A percentile compares a stretch with the other conserved stretches of the same genome.
phyloP scores from a whole-genome alignment of 371 early-diverging fungal genomes.

The Rhizopus delemar region DNA sequence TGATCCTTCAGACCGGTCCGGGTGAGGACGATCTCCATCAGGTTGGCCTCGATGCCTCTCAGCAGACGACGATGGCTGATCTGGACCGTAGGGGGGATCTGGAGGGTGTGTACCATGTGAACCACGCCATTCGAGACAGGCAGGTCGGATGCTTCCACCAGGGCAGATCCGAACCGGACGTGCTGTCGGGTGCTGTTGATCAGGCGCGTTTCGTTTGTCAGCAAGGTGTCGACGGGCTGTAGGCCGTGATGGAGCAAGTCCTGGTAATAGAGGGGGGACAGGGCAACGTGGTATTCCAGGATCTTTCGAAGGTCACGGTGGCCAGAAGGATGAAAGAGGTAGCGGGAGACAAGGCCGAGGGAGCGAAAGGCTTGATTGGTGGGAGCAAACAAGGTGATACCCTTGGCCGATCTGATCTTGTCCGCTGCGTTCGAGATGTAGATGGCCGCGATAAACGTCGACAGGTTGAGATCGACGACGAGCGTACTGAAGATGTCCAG shows the following conservation, averaged over 20 bases:
- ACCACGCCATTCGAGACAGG: conserved; percentile 55
- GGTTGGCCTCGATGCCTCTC: conserved; percentile 45
- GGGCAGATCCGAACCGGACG: too few species aligned
- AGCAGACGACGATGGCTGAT: conserved; percentile 51
- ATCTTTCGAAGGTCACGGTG: conserved; percentile 39
- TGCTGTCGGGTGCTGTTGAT: too few species aligned
- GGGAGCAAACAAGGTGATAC: conserved; percentile 53
- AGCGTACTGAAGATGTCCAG: conserved; percentile 34
- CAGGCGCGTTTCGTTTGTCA: too few species aligned
- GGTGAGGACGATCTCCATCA: conserved; percentile 43
- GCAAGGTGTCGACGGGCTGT: too few species aligned
- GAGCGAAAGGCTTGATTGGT: conserved; percentile 46
- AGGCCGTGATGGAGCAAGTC: conserved; percentile 14
- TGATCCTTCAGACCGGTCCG: conserved; percentile 41
- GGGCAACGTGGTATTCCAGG: conserved; percentile 40
- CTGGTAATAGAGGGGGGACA: conserved; percentile 40
- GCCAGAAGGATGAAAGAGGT: conserved; percentile 42
- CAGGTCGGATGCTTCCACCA: conserved; percentile 29
- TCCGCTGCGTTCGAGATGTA: conserved; percentile 39
- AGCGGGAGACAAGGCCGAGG: conserved; percentile 42
- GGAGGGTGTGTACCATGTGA: conserved; percentile 40
- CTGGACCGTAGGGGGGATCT: conserved; percentile 19
- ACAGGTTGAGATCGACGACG: conserved; percentile 41
- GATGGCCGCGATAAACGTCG: conserved; percentile 43
- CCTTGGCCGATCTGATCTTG: conserved; percentile 10